Evolutionary conservation across 345 rosid species (phyloP).

Genomic region (Eucalyptus pauciflora): DNA sequence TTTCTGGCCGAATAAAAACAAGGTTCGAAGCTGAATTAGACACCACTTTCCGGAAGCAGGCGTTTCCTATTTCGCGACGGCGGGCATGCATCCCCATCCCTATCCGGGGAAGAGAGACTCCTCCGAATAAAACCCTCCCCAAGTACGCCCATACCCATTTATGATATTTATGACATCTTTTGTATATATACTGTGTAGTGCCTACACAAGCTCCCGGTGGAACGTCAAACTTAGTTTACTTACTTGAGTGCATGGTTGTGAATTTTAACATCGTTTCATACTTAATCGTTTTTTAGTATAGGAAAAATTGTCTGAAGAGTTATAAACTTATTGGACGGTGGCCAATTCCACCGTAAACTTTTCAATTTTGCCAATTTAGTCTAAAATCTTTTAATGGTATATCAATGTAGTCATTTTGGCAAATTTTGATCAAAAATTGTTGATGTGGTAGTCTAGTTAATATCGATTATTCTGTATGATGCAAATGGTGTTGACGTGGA

Average conservation of each 20-base stretch:
- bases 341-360: rapidly evolving
- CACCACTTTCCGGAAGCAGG: neutral
- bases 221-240: neutral
- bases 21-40: neutral
- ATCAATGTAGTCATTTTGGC: neutral
- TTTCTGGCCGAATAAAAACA: neutral
- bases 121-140: neutral
- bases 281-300: neutral
- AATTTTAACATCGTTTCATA: neutral
- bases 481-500: rapidly evolving
- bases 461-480: rapidly evolving
- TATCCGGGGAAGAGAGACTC: neutral
- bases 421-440: neutral
- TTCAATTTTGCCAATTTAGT: rapidly evolving
- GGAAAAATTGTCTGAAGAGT: neutral
- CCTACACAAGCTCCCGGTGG: neutral
- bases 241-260: neutral
- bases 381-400: neutral
- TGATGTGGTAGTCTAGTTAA: rapidly evolving
- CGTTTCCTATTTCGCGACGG: neutral
- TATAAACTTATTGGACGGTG: rapidly evolving
- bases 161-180: neutral
- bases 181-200: no score
- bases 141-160: neutral
- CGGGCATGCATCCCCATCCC: neutral